Evolutionary conservation across 2,329 filamentous ascomycete genomes (phyloP).

Genomic region (Tetracladium maxilliforme): DNA sequence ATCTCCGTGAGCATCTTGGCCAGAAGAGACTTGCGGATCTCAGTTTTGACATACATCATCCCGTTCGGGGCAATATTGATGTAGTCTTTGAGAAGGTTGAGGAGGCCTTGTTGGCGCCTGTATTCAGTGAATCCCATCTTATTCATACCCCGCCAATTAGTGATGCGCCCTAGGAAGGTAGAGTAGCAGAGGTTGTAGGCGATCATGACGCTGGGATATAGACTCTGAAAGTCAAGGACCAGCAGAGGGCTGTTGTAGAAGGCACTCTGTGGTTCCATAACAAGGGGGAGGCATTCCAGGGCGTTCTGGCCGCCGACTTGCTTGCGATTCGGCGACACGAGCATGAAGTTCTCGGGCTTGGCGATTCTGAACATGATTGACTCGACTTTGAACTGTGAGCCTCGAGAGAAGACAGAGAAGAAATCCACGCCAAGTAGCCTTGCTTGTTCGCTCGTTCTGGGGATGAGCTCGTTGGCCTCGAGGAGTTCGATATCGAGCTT

Average conservation of each 20-base stretch:
- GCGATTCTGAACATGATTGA: conserved; percentile 98
- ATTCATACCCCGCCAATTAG: conserved; percentile 76
- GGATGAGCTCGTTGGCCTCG: conserved; percentile 75
- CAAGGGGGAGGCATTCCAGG: conserved; percentile 81
- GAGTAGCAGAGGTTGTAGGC: conserved; percentile 99
- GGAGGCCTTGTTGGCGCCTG: conserved; percentile 56
- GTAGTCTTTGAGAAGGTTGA: conserved; percentile 67
- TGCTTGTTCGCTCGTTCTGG: conserved; percentile 87
- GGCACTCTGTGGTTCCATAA: conserved; percentile 93
- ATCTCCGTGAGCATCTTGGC: conserved; percentile 97
- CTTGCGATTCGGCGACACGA: conserved; percentile 79
- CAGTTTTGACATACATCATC: conserved; percentile 82
- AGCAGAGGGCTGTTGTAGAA: conserved; percentile 85
- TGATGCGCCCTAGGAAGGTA: conserved; percentile 78
- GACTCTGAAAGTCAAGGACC: conserved; percentile 87
- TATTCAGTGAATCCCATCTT: conserved; percentile 95
- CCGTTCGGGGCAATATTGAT: conserved; percentile 92
- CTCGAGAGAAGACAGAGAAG: conserved; percentile 86
- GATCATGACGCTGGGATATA: conserved; percentile 98
- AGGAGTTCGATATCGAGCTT: conserved; percentile 81
- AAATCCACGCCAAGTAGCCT: conserved; percentile 89
- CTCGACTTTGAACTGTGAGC: conserved; percentile 97
- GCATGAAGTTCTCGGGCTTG: conserved; percentile 86
- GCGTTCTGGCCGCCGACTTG: conserved; percentile 93
- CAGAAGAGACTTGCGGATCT: conserved; percentile 76